Base-by-base conservation (phyloP, 768 basidiomycete genomes). In the Calocybe cyanea region DNA sequence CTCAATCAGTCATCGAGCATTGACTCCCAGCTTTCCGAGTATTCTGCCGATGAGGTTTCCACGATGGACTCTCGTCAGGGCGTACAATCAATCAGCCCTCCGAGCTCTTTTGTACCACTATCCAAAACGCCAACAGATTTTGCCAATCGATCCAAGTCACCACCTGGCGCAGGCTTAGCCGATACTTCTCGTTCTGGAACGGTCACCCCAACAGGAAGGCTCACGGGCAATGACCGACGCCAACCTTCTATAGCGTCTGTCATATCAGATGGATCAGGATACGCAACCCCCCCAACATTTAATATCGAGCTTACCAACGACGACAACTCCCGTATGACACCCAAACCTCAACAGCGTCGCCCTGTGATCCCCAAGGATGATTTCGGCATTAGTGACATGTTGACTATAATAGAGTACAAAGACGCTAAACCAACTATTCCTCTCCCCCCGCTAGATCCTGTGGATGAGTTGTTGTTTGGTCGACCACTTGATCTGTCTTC, bases 301-400 rank as follows among this genome's bases (percentile, higher is more conserved):
- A 15, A 46, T 55, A 15, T 45, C 57, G 44, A 54, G 57, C 20
- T 60, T 62, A 4, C 61, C 50, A 9, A 35, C 5, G 51, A 54
- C 14, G 51, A 56, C 10, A 62, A 57, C 38, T 60, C 63, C 28
- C 43, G 63, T 43, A 37, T 60, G 2, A 63, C 65, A 3, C 61
- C 66, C 10, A 74, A 68, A 46, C 60, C 68, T 1, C 66, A 67
- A 33, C 64, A 65, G 39, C 79, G 71, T 50, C 75, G 65, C 36
- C 70, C 74, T 25, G 60, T 78, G 34, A 63, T 85, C 38, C 78
- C 78, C n/a, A 76, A 74, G 50, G 83, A 94, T 58, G 91, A 94
- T 62, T 94, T 94, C 65, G 93, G 93, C 1, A 69, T 95, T 19
- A 67, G 78, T 7, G 76, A 83, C 41, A 92, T 96, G 89, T 76